Base-by-base conservation (phyloP, 208 protist genomes). In the Vickermania ingenoplastis region DNA sequence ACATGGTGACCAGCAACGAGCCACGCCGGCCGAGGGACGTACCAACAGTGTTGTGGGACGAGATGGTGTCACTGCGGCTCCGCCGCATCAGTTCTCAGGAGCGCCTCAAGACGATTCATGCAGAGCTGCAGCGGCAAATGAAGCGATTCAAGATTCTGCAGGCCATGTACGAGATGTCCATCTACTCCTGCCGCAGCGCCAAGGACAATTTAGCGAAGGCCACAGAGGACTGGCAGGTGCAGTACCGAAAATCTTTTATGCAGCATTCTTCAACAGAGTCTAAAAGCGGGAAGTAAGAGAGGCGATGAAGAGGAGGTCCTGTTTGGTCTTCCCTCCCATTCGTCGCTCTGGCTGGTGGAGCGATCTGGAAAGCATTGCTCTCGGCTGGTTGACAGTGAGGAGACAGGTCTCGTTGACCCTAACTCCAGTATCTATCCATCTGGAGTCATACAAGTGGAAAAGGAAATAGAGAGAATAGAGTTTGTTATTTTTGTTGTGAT, bases 111-210 rank as follows among this genome's bases (percentile, higher is more conserved):
- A 23, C 1, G 4, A 54, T 73, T n/a, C 65, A 55, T 30, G 27
- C 29, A 2, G 56, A 45, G 21, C 59, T 77, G 3, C 59, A 65
- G 0, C 30, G 49, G 51, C 69, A 86, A 56, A 48, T 77, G n/a
- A 53, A 63, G 28, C 59, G 75, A 22, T 73, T 80, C 64, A 65
- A 77, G 51, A 53, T 79, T 1, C 67, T 86, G 25, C 65, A 78
- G 65, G 66, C 77, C 56, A 70, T 73, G 53, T 49, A 71, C 23
- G 61, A 69, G 52, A 64, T 86, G 59, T 56, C 68, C 24, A 57
- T 65, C 29, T 86, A 83, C 63, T 64, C 66, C 22, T 53, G 63
- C 23, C 67, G 77, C 13, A 57, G 63, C 13, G 62, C 73, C 22
- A 57, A 69, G 22, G 26, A 31, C 21, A 54, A 14, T 0, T 53